Evolutionary conservation across 768 basidiomycete genomes (phyloP).

Genomic region (Boletus reticulatus): DNA sequence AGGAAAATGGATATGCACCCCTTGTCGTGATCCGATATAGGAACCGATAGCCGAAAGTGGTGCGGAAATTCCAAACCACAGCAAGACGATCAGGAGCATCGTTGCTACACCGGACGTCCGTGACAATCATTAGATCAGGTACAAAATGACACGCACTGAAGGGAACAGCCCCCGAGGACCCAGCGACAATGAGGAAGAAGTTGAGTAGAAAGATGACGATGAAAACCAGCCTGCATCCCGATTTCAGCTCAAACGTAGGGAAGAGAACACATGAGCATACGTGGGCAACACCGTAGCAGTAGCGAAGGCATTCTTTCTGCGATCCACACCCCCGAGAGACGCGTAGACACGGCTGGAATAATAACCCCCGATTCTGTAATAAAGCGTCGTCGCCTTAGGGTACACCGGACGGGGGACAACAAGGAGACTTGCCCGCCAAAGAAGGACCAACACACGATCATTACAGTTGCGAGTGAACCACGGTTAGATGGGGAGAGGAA

Average conservation of each 20-base stretch:
- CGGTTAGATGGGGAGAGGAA: conserved; percentile 96
- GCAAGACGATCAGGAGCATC: conserved; percentile 74
- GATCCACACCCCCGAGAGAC: conserved; percentile 69
- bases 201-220: conserved; percentile 86
- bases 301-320: conserved; percentile 78
- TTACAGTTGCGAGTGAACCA: conserved; percentile 79
- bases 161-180: conserved; percentile 93
- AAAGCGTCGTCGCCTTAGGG: neutral
- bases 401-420: neutral
- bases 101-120: conserved; percentile 49
- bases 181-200: conserved; percentile 79
- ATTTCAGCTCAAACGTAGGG: conserved; percentile 2
- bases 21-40: conserved; percentile 83
- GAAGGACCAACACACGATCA: conserved; percentile 79
- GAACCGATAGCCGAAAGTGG: conserved; percentile 86
- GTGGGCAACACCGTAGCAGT: conserved; percentile 88
- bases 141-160: conserved; percentile 57
- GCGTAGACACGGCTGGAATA: conserved; percentile 79
- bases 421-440: conserved; percentile 67
- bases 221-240: conserved; percentile 66
- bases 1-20: conserved; percentile 47
- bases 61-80: conserved; percentile 95
- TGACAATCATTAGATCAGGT: neutral
- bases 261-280: conserved; percentile 41
- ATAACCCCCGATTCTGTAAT: conserved; percentile 79